A percentile compares a stretch with the other conserved stretches of the same genome.
phyloP scores from a whole-genome alignment of 202 grass and related monocot genomes.

The Digitaria exilis region DNA sequence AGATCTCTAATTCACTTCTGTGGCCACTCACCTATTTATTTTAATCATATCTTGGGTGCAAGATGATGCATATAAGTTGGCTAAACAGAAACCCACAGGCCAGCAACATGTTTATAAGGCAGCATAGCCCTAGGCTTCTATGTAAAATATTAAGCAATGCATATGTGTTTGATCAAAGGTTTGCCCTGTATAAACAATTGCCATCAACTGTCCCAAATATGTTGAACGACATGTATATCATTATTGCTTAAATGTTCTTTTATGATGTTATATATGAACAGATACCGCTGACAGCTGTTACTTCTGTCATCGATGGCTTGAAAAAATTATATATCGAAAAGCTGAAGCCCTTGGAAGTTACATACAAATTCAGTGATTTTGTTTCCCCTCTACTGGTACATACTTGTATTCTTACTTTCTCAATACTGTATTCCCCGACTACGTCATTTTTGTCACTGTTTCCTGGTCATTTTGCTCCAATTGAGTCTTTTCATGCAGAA shows the following conservation, averaged over 20 bases:
- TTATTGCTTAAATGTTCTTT: slow-evolving; percentile 40
- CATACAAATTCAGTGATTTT: slow-evolving; percentile 94
- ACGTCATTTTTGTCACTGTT: background rate
- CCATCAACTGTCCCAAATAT: background rate
- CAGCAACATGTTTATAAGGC: background rate
- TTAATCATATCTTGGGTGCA: slow-evolving; percentile 4
- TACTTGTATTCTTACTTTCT: slow-evolving; percentile 24
- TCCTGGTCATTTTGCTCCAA: slow-evolving; percentile 18
- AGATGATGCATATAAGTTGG: background rate
- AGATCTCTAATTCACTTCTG: background rate
- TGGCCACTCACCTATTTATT: background rate
- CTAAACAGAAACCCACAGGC: background rate
- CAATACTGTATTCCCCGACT: background rate
- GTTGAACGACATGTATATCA: background rate
- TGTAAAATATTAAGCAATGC: background rate
- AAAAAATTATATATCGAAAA: slow-evolving; percentile 90
- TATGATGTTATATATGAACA: slow-evolving; percentile 44
- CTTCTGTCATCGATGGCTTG: slow-evolving; percentile 84
- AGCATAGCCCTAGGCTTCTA: background rate
- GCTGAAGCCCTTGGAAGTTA: slow-evolving; percentile 92
- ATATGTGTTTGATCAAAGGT: background rate
- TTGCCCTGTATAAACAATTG: background rate
- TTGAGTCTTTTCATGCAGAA: slow-evolving; percentile 16
- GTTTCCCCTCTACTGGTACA: slow-evolving; percentile 82
- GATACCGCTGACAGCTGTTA: slow-evolving; percentile 86